Base-by-base conservation (phyloP, 2,329 filamentous ascomycete species). In the Exophiala sideris region DNA sequence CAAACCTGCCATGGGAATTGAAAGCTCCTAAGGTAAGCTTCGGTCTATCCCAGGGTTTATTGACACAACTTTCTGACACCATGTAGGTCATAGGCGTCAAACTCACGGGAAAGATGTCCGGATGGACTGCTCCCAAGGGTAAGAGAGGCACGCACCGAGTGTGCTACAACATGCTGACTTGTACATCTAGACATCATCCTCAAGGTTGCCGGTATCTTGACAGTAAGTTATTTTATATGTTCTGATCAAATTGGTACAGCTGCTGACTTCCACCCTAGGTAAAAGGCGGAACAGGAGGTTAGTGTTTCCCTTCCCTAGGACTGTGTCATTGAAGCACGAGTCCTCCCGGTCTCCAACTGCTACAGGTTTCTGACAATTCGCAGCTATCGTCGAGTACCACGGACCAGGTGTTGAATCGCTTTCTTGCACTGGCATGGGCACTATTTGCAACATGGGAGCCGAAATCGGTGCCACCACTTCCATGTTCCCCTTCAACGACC, bases 401-500 rank as follows among this genome's bases (percentile, higher is more conserved):
- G 60, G 83, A 45, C 87, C 87, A 63, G 91, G 91, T 75, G 84
- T 86, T 36, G 78, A 91, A 49, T 81, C 77, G 55, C 76, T 96
- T 35, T 88, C 84, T 54, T 85, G 83, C 67, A 96, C 92, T 60
- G 92, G 92, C 67, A 92, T 92, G 87, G 91, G 79, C 20, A 95
- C 89, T 1, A 88, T 94, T 60, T 82, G 79, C 69, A 80, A 81
- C 7, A 87, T 88, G 83, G 80, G 80, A 71, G 79, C 81, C 64
- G 81, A 84, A 68, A 83, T 84, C 59, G 77, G 76, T 68, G 75
- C 91, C 55, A 97, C 92, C 16, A 96, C 92, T 50, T 95, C 91
- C 12, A 70, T 97, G 41, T 99, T 99, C 87, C 91, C 91, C 65
- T 99, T 95, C 85, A 96, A 95, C 79, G 89, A 96, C 74, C 85